A percentile compares a stretch with the other conserved stretches of the same genome.
Conservation (phyloP, 78 protist genomes). For the Speleostelium caveatum region DNA sequence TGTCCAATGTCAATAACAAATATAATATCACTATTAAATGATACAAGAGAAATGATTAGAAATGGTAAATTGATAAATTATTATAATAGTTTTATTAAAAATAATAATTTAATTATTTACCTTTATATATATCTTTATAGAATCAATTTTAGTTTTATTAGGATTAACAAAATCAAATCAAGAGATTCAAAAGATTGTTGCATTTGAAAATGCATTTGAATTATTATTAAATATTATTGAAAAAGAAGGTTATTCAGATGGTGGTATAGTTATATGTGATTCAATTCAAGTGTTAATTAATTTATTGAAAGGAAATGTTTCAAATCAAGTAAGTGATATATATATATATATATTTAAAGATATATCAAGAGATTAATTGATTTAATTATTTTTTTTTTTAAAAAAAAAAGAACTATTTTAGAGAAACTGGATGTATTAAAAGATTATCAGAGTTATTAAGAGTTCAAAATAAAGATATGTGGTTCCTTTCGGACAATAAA, state of each 20-base stretch:
- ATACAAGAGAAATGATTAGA: constrained; percentile 68
- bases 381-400: neutral
- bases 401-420: constrained; percentile 51
- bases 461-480: constrained; percentile 72
- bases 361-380: neutral
- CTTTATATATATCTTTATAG: neutral
- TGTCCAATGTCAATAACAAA: constrained; percentile 74
- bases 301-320: constrained; percentile 71
- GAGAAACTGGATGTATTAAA: constrained; percentile 78
- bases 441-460: constrained; percentile 45
- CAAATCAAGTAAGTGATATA: constrained; percentile 57
- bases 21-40: constrained; percentile 50
- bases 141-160: constrained; percentile 35
- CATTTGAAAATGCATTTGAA: constrained; percentile 80
- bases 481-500: constrained; percentile 78
- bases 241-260: constrained; percentile 76
- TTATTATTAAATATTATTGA: constrained; percentile 39
- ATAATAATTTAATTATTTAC: neutral
- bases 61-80: constrained; percentile 22
- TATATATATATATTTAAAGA: neutral
- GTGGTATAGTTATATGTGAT: constrained; percentile 78
- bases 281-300: constrained; percentile 42
- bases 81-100: neutral
- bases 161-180: constrained; percentile 70
- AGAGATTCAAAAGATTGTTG: constrained; percentile 82